Evolutionary conservation across 345 rosid genomes (phyloP), one percentile per base, ranked within the genome.

Genomic region (Melastoma malabathricum): DNA sequence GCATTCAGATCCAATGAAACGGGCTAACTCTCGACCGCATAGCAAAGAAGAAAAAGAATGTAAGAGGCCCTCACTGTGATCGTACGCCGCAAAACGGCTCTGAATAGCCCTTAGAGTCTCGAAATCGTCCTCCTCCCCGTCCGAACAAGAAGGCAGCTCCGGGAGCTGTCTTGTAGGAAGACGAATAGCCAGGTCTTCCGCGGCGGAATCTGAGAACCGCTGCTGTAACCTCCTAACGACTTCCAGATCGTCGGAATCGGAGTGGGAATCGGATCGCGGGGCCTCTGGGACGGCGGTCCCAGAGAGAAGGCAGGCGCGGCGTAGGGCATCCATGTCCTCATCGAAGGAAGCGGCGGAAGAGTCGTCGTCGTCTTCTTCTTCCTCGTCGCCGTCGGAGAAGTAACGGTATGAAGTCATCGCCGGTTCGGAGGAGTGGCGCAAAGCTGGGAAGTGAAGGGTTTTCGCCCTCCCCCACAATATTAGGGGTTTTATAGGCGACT

Each of bases 261-360:
- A 92, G 3, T 82, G 87, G 55, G 53, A 16, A 14, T 66, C 94
- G 13, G 85, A 72, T 47, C 74, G 76, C 20, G 65, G 68, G 48
- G 54, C 43, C 2, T n/a, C 45, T 52, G 22, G 56, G 31, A 48
- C 43, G 13, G 31, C 17, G 27, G 71, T 53, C 53, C 80, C 89
- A 15, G 89, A 22, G 13, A 70, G 55, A 13, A 70, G 47, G 68
- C 85, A 90, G 45, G 96, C 96, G 48, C 70, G 81, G 62, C 83
- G 68, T 49, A 90, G 65, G 19, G 86, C 89, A 59, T 86, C 98
- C 71, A 86, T 58, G 69, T 84, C 98, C 50, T 82, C 86, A 2
- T 64, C 68, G 19, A 92, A 77, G 1, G 47, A 63, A 22, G 59
- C 79, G 34, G 72, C 79, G 44, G 72, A 68, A 10, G 56, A 47